Evolutionary conservation across 2,329 filamentous ascomycete genomes (phyloP), one percentile per base, ranked within the genome.

Genomic region (Grosmannia clavigera): DNA sequence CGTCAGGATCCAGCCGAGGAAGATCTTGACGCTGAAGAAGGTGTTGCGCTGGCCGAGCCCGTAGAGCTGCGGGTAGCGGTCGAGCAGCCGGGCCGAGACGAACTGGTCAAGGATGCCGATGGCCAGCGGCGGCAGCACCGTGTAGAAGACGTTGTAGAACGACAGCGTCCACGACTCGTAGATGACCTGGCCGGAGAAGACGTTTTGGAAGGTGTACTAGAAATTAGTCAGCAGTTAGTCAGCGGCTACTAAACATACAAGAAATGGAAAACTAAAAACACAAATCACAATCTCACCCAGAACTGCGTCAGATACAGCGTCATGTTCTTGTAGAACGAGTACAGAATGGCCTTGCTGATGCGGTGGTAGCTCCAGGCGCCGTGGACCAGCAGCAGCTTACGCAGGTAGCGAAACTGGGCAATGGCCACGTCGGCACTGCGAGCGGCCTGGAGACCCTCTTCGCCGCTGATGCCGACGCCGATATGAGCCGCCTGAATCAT

Each of bases 401-500:
- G 88, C 57, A 99, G 82, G 73, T 87, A 99, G 60, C 92, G 86
- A 79, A 99, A 99, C 72, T 99, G 94, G 0, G 84, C 94, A 70
- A 99, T 96, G 10, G 92, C 86, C 55, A 99, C 90, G 75, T 99
- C 94, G 61, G 94, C 94, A 68, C 91, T 96, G 68, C 94, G 85
- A 55, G 94, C 94, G 55, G 94, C 94, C 75, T 99, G 94, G 0
- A 99, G 83, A 79, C 94, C 94, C 80, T 99, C 94, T 65, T 95
- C 83, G 73, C 94, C 94, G 69, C 91, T 96, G 72, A 99, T 99
- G 73, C 94, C 94, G 53, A 99, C 90, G 65, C 94, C 94, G 65
- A 99, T 95, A 71, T 99, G 94, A 14, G 94, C 94, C 12, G 94
- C 94, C 76, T 99, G 94, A 60, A 99, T 99, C 94, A 99, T 99